These are phyloP conservation scores for Syzygium grande DNA, from an alignment of 345 rosid genomes.

Conservation along the genomic window DNA sequence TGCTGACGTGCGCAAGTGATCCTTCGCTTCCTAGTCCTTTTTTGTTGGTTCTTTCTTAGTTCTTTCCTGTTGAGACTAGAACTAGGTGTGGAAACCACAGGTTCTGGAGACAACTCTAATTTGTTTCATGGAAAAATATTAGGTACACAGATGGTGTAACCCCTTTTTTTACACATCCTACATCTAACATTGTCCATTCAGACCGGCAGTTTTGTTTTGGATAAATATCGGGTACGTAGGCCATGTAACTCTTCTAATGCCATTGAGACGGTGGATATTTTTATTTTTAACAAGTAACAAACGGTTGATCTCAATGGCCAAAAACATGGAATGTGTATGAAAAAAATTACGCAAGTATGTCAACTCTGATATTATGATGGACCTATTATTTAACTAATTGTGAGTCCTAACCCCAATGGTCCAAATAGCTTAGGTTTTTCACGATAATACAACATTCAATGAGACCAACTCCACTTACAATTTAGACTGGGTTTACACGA, in stretches of 20 bases:
- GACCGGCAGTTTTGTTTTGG: neutral
- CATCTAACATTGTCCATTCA: neutral
- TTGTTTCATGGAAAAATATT: neutral
- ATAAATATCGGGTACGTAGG: neutral
- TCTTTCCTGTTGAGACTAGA: neutral
- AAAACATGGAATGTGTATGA: neutral
- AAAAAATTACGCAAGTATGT: neutral
- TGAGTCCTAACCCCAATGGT: neutral
- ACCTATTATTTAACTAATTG: neutral
- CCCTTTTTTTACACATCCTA: neutral
- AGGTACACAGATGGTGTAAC: neutral
- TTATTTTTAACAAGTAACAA: neutral
- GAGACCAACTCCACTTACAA: neutral
- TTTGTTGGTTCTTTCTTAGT: neutral
- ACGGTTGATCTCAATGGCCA: neutral
- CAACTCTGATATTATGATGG: neutral
- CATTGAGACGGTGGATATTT: neutral
- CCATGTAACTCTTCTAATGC: neutral
- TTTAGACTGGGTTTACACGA: neutral
- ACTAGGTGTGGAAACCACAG: neutral
- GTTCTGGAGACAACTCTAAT: neutral
- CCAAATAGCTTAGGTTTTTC: neutral
- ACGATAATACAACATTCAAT: neutral
- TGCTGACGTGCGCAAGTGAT: neutral
- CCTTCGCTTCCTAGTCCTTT: too few species aligned